Conservation (phyloP, 306 rosid genomes). For the Begonia masoniana region DNA sequence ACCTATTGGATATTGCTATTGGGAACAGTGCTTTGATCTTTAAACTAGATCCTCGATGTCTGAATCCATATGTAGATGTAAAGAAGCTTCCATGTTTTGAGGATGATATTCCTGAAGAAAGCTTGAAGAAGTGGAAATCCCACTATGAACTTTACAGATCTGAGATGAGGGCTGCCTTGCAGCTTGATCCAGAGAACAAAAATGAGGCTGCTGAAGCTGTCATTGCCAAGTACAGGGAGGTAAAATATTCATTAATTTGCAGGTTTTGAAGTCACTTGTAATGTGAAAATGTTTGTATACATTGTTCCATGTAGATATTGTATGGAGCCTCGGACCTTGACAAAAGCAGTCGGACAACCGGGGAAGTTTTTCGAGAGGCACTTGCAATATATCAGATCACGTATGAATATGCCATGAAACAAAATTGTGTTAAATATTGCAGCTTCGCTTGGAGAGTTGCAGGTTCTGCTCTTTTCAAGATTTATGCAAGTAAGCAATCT, state of each 20-base stretch:
- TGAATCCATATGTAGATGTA: slow-evolving; percentile 21
- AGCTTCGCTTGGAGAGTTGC: slow-evolving; percentile 61
- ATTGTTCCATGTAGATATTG: slow-evolving; percentile 23
- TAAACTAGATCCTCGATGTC: too few relatives aligned
- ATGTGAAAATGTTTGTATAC: too few relatives aligned
- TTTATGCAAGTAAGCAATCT: slow-evolving; percentile 14
- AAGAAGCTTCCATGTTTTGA: slow-evolving; percentile 41
- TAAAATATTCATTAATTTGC: background rate
- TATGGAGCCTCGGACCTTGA: slow-evolving; percentile 34
- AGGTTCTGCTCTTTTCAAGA: slow-evolving; percentile 32
- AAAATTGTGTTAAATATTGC: background rate
- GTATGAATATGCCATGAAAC: slow-evolving; percentile 28
- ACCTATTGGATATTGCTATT: too few relatives aligned
- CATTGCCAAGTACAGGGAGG: slow-evolving; percentile 33
- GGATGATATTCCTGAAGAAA: slow-evolving; percentile 26
- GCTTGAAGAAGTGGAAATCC: slow-evolving; percentile 24
- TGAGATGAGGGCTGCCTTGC: slow-evolving; percentile 27
- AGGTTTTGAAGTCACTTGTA: too few relatives aligned
- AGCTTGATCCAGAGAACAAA: background rate
- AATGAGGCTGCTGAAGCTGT: slow-evolving; percentile 25
- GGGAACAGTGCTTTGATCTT: too few relatives aligned
- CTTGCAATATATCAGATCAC: slow-evolving; percentile 38
- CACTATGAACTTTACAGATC: slow-evolving; percentile 16
- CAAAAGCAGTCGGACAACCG: slow-evolving; percentile 17
- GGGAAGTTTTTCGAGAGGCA: slow-evolving; percentile 41